These are phyloP conservation scores for Lentinula detonsa DNA, from an alignment of 768 basidiomycete species.

Conservation along the genomic window DNA sequence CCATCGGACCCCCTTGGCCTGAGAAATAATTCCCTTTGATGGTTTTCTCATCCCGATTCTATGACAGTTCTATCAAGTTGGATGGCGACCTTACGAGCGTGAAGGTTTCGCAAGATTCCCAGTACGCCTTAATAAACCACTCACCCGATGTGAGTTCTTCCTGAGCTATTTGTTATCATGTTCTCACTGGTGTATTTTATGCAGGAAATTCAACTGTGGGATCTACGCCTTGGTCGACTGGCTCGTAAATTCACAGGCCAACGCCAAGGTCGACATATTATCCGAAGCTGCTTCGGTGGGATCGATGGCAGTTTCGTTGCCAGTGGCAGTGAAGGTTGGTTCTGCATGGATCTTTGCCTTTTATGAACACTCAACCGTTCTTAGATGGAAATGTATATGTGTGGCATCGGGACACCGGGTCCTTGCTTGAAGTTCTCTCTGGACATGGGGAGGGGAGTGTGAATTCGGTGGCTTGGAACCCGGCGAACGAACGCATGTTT, in stretches of 20 bases:
- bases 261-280: conserved; percentile 75
- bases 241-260: conserved; percentile 85
- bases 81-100: conserved; percentile 86
- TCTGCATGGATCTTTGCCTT: conserved; percentile 9
- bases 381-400: conserved; percentile 91
- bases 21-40: conserved; percentile 3
- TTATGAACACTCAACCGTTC: neutral
- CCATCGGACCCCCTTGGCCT: neutral
- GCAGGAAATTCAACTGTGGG: conserved; percentile 89
- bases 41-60: conserved; percentile 10
- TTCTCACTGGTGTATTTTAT: conserved; percentile 12
- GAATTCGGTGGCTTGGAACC: conserved; percentile 97
- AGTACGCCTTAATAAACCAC: conserved; percentile 81
- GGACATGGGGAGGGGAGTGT: conserved; percentile 91
- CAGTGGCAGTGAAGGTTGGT: conserved; percentile 90
- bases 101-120: conserved; percentile 80
- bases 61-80: conserved; percentile 52
- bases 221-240: conserved; percentile 62
- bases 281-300: conserved; percentile 93
- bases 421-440: conserved; percentile 77
- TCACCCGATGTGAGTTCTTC: conserved; percentile 70
- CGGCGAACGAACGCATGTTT: conserved; percentile 83
- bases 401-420: conserved; percentile 86
- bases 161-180: conserved; percentile 2
- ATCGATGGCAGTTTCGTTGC: conserved; percentile 82